These are phyloP conservation scores for Theobroma cacao DNA, from an alignment of 345 rosid genomes.

Conservation along the genomic window DNA sequence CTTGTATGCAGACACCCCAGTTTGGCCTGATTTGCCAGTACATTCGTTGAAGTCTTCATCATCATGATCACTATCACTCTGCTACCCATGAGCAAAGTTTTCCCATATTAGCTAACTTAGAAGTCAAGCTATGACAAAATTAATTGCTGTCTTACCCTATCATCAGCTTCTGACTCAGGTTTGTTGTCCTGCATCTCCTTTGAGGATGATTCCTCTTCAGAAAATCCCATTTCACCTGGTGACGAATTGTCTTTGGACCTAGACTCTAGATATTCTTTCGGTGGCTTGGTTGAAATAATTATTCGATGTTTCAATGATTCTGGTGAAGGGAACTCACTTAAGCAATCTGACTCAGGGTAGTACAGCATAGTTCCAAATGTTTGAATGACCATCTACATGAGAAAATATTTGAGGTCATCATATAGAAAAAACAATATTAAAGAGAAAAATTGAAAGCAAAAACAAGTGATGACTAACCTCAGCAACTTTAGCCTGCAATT, in stretches of 20 bases:
- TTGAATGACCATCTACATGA: slow-evolving; percentile 56
- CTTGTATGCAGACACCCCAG: slow-evolving; percentile 17
- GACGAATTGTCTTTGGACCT: slow-evolving; percentile 33
- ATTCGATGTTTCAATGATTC: slow-evolving; percentile 62
- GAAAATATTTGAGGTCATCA: not conserved
- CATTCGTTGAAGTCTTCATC: slow-evolving; percentile 30
- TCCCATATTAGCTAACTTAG: not conserved
- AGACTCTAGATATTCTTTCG: slow-evolving; percentile 71
- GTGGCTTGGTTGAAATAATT: slow-evolving; percentile 93
- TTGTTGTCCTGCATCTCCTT: not conserved
- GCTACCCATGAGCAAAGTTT: not conserved
- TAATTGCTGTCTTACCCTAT: slow-evolving; percentile 26
- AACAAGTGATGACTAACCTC: slow-evolving; percentile 40
- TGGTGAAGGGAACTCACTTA: slow-evolving; percentile 81
- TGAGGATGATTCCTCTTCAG: slow-evolving; percentile 39
- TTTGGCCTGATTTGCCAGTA: slow-evolving; percentile 8
- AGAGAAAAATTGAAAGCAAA: not conserved
- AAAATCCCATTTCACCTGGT: slow-evolving; percentile 20
- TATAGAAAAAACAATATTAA: too few relatives aligned
- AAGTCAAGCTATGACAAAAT: not conserved
- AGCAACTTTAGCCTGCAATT: slow-evolving; percentile 92
- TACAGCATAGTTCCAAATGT: slow-evolving; percentile 70
- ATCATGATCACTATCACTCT: slow-evolving; percentile 12
- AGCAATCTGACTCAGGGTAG: slow-evolving; percentile 57
- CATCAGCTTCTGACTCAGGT: slow-evolving; percentile 31